Evolutionary conservation across 805 yeast species (phyloP), one percentile per base, ranked within the genome.

Genomic region (Hanseniaspora jakobsenii): DNA sequence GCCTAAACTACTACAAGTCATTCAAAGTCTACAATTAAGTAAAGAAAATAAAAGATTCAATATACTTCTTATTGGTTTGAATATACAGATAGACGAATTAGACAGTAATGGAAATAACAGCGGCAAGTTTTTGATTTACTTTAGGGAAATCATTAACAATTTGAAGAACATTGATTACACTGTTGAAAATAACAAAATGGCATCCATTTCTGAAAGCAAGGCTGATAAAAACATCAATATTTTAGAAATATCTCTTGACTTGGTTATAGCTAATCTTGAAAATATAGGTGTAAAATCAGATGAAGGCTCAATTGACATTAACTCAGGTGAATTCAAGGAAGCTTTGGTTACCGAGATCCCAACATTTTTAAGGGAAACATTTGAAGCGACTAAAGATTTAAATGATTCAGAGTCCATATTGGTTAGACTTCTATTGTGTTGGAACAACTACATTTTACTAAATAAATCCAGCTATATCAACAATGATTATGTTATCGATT

Each of bases 261-360:
- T 89, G 26, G 65, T 84, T 19, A 75, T 95, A 1, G 81, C 87
- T 1, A 66, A 78, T 6, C 71, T 81, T 52, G 95, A 86, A 58
- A 60, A 65, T 23, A 52, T 68, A 7, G 72, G 73, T 8, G 19
- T 61, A 23, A 39, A 53, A 13, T 48, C 47, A 46, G 59, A 55
- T 36, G 49, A 51, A n/a, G 40, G 44, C 23, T 40, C 48, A 22
- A 36, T 44, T 7, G 43, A 40, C 7, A 45, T 51, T 10, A 32
- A 44, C 12, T 23, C 41, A 3, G 23, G 32, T 8, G 44, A 44
- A 3, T 19, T 36, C 8, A 36, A 51, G 6, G 36, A 38, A 13
- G 36, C 32, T 8, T 26, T 38, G 10, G 24, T 31, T 13, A 36
- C 39, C 10, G 47, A 53, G 3, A 19, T 44, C 14, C 39, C 50